These are phyloP conservation scores for Sordariomycetes sp. DNA, from an alignment of 2,329 filamentous ascomycete genomes.

Conservation along the genomic window DNA sequence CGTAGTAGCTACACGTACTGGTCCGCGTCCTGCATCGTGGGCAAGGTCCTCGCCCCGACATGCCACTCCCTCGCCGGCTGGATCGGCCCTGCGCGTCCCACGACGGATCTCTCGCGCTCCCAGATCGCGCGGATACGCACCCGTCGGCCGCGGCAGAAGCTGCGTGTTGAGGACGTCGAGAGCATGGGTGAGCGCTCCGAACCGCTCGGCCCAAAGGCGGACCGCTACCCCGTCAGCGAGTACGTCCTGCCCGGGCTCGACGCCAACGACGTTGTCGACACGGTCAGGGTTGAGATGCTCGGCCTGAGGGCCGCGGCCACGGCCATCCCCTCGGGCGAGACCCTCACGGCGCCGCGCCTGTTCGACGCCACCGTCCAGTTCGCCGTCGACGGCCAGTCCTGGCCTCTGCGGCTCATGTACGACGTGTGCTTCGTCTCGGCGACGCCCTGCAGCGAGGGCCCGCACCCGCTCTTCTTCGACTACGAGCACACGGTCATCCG, in stretches of 20 bases:
- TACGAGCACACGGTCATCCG: slow-evolving; percentile 51
- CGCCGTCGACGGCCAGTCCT: slow-evolving; percentile 53
- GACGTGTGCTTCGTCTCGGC: slow-evolving; percentile 59
- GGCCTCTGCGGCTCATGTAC: slow-evolving; percentile 53
- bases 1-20: slow-evolving; percentile 68
- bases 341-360: slow-evolving; percentile 25
- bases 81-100: slow-evolving; percentile 64
- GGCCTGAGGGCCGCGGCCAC: slow-evolving; percentile 34
- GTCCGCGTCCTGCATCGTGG: slow-evolving; percentile 62
- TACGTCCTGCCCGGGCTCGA: slow-evolving; percentile 54
- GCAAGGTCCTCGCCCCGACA: slow-evolving; percentile 66
- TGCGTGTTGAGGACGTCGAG: slow-evolving; percentile 50
- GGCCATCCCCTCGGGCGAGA: slow-evolving; percentile 5
- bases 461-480: slow-evolving; percentile 65
- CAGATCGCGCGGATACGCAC: slow-evolving; percentile 64
- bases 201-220: slow-evolving; percentile 55
- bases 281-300: slow-evolving; percentile 61
- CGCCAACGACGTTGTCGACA: slow-evolving; percentile 41
- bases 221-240: slow-evolving; percentile 56
- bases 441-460: slow-evolving; percentile 54
- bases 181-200: slow-evolving; percentile 61
- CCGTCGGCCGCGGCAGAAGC: slow-evolving; percentile 43
- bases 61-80: slow-evolving; percentile 64
- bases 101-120: slow-evolving; percentile 54
- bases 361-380: slow-evolving; percentile 56